Evolutionary conservation across 2,329 filamentous ascomycete genomes (phyloP), one percentile per base, ranked within the genome.

Genomic region (Penicillium sclerotigenum): DNA sequence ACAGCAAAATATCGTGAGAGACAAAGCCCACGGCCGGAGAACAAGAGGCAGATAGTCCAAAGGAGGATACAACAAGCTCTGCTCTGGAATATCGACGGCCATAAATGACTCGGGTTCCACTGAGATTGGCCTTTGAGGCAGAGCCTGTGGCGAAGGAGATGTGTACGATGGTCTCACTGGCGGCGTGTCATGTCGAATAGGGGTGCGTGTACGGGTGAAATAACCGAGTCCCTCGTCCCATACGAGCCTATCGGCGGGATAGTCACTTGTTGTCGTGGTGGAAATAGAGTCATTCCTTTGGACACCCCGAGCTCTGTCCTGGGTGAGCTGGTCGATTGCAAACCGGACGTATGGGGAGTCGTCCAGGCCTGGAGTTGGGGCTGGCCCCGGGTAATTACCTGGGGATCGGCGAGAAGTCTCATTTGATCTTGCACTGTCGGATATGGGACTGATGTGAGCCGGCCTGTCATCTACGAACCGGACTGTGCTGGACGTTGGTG

Each of bases 341-440:
- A 94, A 95, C 61, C 88, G 88, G 60, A 97, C 90, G 72, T 92
- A 96, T 0, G 91, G 91, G 9, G 86, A 88, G 68, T 96, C 89
- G 67, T 96, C 91, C 37, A 91, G 79, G 10, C 87, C 90, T 0
- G 91, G 91, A 0, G 90, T 93, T 3, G 81, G 78, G 13, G 79
- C 76, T 49, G 76, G 76, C 16, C 71, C 63, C 41, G 65, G 61
- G 62, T 71, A 66, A 40, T 71, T 70, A 20, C 59, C 60, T 6
- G 68, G 63, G 6, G 64, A 58, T 42, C 58, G 66, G n/a, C 66
- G 62, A 54, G 59, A 64, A 36, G 63, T 63, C 29, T 60, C 63
- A 34, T 70, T 62, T 10, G 65, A 59, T 49, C 45, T 61, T 47
- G 58, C 49, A 22, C 49, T 57, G 28, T 67, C 59, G 13, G 61